Conservation (phyloP, 805 yeast species). For the Saccharomycopsis javanensis region DNA sequence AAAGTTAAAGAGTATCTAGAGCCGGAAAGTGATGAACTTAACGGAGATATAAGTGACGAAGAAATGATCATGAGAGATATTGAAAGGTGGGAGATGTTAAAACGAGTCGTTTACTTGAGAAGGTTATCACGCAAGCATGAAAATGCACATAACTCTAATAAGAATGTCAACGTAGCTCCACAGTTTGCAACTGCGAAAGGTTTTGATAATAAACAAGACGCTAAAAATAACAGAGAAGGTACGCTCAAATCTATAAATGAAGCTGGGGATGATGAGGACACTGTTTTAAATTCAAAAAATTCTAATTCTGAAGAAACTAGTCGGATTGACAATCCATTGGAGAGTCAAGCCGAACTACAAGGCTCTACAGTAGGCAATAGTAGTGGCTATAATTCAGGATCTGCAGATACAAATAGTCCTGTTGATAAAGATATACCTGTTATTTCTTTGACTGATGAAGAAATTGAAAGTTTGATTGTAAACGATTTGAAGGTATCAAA, state of each 20-base stretch:
- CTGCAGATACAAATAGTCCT: not conserved
- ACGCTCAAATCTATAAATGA: not conserved
- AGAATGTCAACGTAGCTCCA: not conserved
- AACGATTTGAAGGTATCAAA: conserved; percentile 9
- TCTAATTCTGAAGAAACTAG: not conserved
- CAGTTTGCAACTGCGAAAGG: not conserved
- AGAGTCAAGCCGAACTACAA: not conserved
- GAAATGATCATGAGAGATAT: conserved; percentile 35
- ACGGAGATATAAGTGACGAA: conserved; percentile 26
- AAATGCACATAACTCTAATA: conserved; percentile 17
- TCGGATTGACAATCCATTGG: not conserved
- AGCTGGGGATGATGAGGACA: not conserved
- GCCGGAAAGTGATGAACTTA: conserved; percentile 28
- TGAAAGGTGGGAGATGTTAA: conserved; percentile 64
- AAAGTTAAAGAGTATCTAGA: conserved; percentile 49
- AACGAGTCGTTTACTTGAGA: conserved; percentile 61
- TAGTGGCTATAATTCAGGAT: not conserved
- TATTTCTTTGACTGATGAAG: conserved; percentile 24
- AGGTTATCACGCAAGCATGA: conserved; percentile 46
- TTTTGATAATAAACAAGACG: not conserved
- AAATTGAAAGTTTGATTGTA: conserved; percentile 16
- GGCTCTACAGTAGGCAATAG: not conserved
- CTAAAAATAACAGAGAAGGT: not conserved
- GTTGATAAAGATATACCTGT: conserved; percentile 26
- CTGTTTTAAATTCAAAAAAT: not conserved